A percentile compares a stretch with the other conserved stretches of the same genome.
phyloP scores from a whole-genome alignment of 2,329 filamentous ascomycete species.

The Beauveria caledonica region DNA sequence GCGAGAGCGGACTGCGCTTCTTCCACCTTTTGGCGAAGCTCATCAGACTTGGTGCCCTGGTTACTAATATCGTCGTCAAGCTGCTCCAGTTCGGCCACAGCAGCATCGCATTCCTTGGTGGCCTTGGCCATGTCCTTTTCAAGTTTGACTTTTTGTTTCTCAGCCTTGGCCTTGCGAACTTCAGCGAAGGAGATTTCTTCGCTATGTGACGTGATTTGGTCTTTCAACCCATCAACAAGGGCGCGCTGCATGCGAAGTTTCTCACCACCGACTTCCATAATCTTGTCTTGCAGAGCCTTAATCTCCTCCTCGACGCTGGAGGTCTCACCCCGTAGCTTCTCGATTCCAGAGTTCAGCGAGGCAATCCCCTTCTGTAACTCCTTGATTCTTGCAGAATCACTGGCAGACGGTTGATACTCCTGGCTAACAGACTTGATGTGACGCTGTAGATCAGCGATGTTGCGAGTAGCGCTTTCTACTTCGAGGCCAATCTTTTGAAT shows the following conservation, averaged over 20 bases:
- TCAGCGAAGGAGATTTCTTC: constrained; percentile 83
- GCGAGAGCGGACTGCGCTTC: constrained; percentile 73
- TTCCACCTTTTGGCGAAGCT: constrained; percentile 64
- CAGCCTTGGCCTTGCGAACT: constrained; percentile 81
- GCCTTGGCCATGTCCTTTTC: constrained; percentile 76
- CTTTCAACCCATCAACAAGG: constrained; percentile 82
- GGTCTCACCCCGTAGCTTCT: constrained; percentile 75
- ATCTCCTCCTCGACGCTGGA: constrained; percentile 88
- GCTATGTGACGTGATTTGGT: constrained; percentile 70
- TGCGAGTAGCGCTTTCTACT: constrained; percentile 76
- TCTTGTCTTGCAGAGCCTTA: constrained; percentile 86
- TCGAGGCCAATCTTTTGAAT: constrained; percentile 89
- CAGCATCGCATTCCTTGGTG: constrained; percentile 65
- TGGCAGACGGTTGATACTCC: constrained; percentile 72
- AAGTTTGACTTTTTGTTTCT: constrained; percentile 84
- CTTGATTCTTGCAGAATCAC: constrained; percentile 66
- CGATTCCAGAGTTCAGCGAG: constrained; percentile 67
- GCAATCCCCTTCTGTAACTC: constrained; percentile 70
- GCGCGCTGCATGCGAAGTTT: constrained; percentile 83
- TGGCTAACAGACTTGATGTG: constrained; percentile 76
- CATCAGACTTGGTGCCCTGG: constrained; percentile 68
- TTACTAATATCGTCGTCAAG: constrained; percentile 71
- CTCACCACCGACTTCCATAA: constrained; percentile 96
- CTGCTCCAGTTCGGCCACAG: constrained; percentile 64
- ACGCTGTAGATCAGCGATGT: constrained; percentile 74